These are phyloP conservation scores for Rhizopogon vulgaris DNA, from an alignment of 768 basidiomycete genomes.

Conservation along the genomic window DNA sequence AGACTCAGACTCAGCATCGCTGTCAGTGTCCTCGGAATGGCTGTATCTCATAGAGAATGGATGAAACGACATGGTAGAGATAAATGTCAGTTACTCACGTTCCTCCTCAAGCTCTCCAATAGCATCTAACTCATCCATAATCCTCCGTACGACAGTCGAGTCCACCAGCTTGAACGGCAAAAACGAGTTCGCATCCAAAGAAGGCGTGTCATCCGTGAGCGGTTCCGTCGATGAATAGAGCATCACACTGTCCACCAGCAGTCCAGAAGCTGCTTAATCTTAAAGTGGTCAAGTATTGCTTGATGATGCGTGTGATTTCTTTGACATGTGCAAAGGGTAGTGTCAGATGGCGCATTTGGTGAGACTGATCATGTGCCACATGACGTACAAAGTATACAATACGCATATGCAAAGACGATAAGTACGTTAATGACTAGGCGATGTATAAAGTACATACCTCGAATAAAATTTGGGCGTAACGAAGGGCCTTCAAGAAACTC, in stretches of 20 bases:
- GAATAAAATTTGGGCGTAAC: too few species aligned
- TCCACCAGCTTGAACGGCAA: conserved; percentile 79
- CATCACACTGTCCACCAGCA: conserved; percentile 46
- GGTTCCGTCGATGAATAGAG: conserved; percentile 67
- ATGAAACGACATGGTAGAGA: conserved; percentile 9
- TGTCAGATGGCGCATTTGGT: conserved; percentile 13
- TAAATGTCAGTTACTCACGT: conserved; percentile 35
- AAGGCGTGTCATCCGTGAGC: conserved; percentile 27
- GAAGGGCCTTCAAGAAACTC: background rate
- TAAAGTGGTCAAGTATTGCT: too few species aligned
- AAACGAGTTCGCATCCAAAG: conserved; percentile 73
- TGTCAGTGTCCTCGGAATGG: conserved; percentile 34
- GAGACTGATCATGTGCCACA: conserved; percentile 36
- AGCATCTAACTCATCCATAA: conserved; percentile 56
- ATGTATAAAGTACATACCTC: conserved; percentile 5
- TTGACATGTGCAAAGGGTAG: conserved; percentile 19
- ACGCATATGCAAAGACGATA: too few species aligned
- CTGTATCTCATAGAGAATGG: background rate
- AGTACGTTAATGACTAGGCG: background rate
- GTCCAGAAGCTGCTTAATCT: background rate
- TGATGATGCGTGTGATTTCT: conserved; percentile 17
- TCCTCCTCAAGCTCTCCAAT: conserved; percentile 46
- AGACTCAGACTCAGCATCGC: conserved; percentile 41
- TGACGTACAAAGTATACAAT: too few species aligned
- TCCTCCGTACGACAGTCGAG: conserved; percentile 52